Base-by-base conservation (phyloP, 768 basidiomycete genomes). In the Rhizopogon salebrosus region DNA sequence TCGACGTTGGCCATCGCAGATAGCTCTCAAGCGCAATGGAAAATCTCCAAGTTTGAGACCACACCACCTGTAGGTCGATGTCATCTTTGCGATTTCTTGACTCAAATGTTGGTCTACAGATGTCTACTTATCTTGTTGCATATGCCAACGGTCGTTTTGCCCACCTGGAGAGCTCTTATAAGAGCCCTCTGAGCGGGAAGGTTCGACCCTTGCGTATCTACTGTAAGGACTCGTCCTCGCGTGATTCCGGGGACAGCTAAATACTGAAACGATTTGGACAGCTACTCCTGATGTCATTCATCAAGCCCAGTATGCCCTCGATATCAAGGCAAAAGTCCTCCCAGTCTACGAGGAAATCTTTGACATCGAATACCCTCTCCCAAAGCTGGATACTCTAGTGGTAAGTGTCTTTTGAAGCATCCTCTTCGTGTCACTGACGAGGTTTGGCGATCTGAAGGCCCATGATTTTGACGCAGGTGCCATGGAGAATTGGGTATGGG, bases 291-390 rank as follows among this genome's bases (percentile, higher is more conserved):
- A 97, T 62, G 72, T 84, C 57, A 90, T 97, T 60, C 76, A 84
- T 58, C 92, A 93, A 64, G 87, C 87, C 6, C 79, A 87, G 58
- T 92, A 92, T 62, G 88, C 89, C 13, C 83, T 98, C 38, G 92
- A 95, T 59, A 84, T 95, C 59, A 95, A 89, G 69, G 80, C 78
- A 6, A 77, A 75, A 27, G 88, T 90, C 9, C 72, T 97, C 13
- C 93, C 94, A 14, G 65, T 93, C n/a, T 98, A 95, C 67, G 95
- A 98, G 70, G 76, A 87, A 64, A 79, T 95, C 51, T 98, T 98
- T 64, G 85, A 95, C 58, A 85, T 98, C 57, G 88, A 87, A 53
- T 98, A 87, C 67, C 92, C 95, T 22, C 78, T 98, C 24, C 92
- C 93, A 5, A 98, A 98, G 74, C 79, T 98, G 40, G 95, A 98